Evolutionary conservation across 2,329 filamentous ascomycete genomes (phyloP).

Genomic region (Aplosporella prunicola): DNA sequence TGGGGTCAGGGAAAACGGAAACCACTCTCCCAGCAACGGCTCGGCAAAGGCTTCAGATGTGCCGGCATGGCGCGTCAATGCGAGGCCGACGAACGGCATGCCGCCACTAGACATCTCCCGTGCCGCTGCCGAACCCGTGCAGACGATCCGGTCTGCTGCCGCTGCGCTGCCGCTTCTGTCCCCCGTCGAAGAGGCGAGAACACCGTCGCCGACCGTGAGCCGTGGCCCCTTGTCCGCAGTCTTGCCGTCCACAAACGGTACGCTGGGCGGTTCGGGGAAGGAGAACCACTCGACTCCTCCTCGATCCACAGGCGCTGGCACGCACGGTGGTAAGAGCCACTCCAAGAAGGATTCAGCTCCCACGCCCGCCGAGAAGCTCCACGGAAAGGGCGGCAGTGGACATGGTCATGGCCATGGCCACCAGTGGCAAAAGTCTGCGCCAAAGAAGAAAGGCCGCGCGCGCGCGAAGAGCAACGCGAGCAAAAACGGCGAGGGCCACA

Average conservation of each 20-base stretch:
- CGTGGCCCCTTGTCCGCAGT: constrained; percentile 38
- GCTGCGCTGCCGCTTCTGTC: constrained; percentile 50
- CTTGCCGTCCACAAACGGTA: constrained; percentile 16
- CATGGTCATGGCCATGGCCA: background rate
- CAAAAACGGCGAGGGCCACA: constrained; percentile 16
- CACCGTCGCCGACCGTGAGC: constrained; percentile 56
- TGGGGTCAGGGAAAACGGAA: constrained; percentile 16
- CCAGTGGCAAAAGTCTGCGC: constrained; percentile 10
- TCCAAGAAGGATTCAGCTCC: constrained; percentile 15
- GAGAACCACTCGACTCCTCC: background rate
- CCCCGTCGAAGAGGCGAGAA: constrained; percentile 64
- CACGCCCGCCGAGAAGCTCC: constrained; percentile 18
- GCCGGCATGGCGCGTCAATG: constrained; percentile 23
- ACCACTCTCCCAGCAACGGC: constrained; percentile 17
- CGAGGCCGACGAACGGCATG: constrained; percentile 23
- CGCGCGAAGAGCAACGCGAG: constrained; percentile 24
- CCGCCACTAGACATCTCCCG: constrained; percentile 32
- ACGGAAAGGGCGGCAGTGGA: background rate
- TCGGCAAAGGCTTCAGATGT: constrained; percentile 17
- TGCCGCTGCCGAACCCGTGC: constrained; percentile 32
- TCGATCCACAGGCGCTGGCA: background rate
- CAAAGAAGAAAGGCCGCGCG: constrained; percentile 20
- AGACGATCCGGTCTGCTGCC: constrained; percentile 27
- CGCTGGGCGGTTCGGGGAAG: background rate
- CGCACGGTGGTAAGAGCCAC: constrained; percentile 1